Percentiles rank a stretch among this genome's conserved stretches.
Conservation (phyloP, 2,329 filamentous ascomycete genomes). For the Nothophaeocryptopus gaeumannii region DNA sequence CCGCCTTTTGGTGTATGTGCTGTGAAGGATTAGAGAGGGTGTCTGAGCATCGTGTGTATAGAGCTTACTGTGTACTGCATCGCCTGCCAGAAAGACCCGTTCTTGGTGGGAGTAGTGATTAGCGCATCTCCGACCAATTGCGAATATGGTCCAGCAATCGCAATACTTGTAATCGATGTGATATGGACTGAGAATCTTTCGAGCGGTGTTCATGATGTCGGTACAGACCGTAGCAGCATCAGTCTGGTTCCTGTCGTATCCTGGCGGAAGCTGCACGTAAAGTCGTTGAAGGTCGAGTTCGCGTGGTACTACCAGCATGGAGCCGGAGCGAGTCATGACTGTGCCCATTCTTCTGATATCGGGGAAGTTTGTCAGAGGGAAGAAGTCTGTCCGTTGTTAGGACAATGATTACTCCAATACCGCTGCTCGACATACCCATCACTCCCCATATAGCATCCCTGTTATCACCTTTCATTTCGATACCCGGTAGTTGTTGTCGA, state of each 20-base stretch:
- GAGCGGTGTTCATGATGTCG: constrained; percentile 57
- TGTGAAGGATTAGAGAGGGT: neutral
- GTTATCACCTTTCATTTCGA: constrained; percentile 21
- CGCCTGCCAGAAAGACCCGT: constrained; percentile 42
- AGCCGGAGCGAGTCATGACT: constrained; percentile 66
- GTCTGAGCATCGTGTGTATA: neutral
- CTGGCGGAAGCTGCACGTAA: constrained; percentile 26
- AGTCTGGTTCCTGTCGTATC: constrained; percentile 44
- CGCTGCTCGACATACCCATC: constrained; percentile 7
- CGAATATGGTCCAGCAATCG: constrained; percentile 57
- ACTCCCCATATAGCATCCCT: constrained; percentile 30
- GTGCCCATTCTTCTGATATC: constrained; percentile 78
- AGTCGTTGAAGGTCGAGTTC: constrained; percentile 42
- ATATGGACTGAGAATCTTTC: constrained; percentile 54
- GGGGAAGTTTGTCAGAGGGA: constrained; percentile 38
- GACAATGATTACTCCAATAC: neutral
- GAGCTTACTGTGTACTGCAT: constrained; percentile 32
- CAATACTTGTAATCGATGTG: constrained; percentile 34
- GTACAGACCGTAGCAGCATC: constrained; percentile 59
- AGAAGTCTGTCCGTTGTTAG: constrained; percentile 18
- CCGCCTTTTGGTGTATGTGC: constrained; percentile 37
- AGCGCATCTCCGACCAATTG: constrained; percentile 66
- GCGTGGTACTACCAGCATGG: constrained; percentile 73
- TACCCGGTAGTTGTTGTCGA: constrained; percentile 11
- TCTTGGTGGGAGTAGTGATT: constrained; percentile 52